These are phyloP conservation scores for Fusarium globosum DNA, from an alignment of 2,329 filamentous ascomycete species.

Conservation along the genomic window DNA sequence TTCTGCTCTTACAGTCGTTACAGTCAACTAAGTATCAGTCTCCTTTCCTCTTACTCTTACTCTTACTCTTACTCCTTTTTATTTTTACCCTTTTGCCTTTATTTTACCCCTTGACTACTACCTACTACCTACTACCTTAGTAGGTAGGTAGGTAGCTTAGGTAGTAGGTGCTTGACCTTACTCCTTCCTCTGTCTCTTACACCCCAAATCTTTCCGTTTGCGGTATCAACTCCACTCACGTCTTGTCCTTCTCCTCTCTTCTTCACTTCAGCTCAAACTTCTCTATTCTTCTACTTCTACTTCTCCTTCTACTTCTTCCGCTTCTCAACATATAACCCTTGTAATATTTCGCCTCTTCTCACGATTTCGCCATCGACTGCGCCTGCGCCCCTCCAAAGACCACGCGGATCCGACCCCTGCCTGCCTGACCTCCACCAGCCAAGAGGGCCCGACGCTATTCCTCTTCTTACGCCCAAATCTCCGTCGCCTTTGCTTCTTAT, in stretches of 20 bases:
- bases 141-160: too few relatives aligned
- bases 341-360: conserved; percentile 8
- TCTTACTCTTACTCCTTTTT: conserved; percentile 5
- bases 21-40: conserved; percentile 15
- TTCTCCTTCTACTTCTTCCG: background rate
- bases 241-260: background rate
- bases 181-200: conserved; percentile 10
- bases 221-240: conserved; percentile 8
- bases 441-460: conserved; percentile 36
- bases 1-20: background rate
- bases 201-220: conserved; percentile 23
- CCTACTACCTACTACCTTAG: too few relatives aligned
- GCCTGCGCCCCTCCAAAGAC: conserved; percentile 34
- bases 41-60: conserved; percentile 8
- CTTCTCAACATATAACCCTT: background rate
- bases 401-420: conserved; percentile 38
- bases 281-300: background rate
- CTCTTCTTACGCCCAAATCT: conserved; percentile 37
- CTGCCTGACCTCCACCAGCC: conserved; percentile 40
- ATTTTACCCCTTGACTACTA: background rate
- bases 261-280: background rate
- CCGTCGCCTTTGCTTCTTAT: conserved; percentile 24
- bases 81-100: background rate
- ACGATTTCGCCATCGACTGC: conserved; percentile 24
- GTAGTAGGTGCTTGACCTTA: background rate